A percentile compares a stretch with the other conserved stretches of the same genome.
Evolutionary conservation across 1,139 yeast genomes (phyloP).

Genomic region (Hemisphaericaspora xylanilytica): DNA sequence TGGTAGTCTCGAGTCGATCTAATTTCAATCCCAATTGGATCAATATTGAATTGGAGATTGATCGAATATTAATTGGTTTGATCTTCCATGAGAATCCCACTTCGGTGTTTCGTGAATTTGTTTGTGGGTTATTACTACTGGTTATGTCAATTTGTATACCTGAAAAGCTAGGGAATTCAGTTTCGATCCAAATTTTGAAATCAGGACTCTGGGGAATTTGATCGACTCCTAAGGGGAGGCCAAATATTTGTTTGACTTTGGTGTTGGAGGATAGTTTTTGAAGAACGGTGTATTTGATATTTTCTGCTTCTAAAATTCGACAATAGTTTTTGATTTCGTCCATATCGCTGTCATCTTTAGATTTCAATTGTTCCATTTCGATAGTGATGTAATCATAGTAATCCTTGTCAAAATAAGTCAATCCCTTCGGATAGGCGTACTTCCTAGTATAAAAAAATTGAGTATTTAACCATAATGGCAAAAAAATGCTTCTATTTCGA

Average conservation of each 20-base stretch:
- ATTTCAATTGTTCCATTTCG: slow-evolving; percentile 16
- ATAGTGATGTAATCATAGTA: slow-evolving; percentile 16
- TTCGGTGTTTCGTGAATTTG: slow-evolving; percentile 2
- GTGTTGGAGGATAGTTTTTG: slow-evolving; percentile 25
- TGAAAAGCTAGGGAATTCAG: slow-evolving; percentile 28
- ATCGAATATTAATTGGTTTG: slow-evolving; percentile 24
- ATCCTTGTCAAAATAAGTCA: slow-evolving; percentile 27
- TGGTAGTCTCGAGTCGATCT: slow-evolving; percentile 22
- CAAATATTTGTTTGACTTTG: slow-evolving; percentile 24
- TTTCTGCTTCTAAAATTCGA: slow-evolving; percentile 18
- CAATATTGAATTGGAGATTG: slow-evolving; percentile 21
- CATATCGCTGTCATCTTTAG: slow-evolving; percentile 2
- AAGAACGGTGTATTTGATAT: slow-evolving; percentile 29
- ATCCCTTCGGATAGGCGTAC: slow-evolving; percentile 24
- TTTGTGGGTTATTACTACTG: slow-evolving; percentile 4
- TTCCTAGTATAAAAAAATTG: slow-evolving; percentile 23
- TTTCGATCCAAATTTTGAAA: slow-evolving; percentile 32
- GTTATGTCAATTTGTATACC: slow-evolving; percentile 27
- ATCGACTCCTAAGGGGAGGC: slow-evolving; percentile 27
- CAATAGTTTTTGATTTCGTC: slow-evolving; percentile 15
- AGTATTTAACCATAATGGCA: slow-evolving; percentile 35
- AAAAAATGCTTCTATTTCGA: slow-evolving; percentile 17
- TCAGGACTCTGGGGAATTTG: slow-evolving; percentile 9
- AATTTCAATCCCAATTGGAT: slow-evolving; percentile 25
- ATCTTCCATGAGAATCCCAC: slow-evolving; percentile 24